These are phyloP conservation scores for Thelephora ganbajun DNA, from an alignment of 768 basidiomycete species.

Conservation along the genomic window DNA sequence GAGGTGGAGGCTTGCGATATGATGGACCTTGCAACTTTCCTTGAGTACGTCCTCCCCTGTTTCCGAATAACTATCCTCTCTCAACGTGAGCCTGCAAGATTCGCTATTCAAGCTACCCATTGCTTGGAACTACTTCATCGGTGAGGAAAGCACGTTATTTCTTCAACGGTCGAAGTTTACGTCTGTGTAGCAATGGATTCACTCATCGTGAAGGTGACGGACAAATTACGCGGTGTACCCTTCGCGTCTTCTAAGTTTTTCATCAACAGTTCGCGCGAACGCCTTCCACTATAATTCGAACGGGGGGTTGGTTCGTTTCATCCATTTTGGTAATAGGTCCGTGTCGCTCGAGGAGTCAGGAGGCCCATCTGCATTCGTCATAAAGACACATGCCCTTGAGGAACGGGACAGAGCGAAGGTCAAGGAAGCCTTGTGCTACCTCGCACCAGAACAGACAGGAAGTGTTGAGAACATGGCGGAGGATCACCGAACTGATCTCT, in stretches of 20 bases:
- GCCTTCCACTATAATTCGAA: slow-evolving; percentile 63
- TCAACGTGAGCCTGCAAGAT: slow-evolving; percentile 25
- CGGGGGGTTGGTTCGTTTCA: slow-evolving; percentile 53
- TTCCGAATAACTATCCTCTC: not conserved
- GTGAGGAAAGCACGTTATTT: slow-evolving; percentile 22
- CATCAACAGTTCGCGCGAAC: slow-evolving; percentile 46
- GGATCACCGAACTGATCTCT: slow-evolving; percentile 63
- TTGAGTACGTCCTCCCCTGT: slow-evolving; percentile 34
- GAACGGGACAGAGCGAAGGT: slow-evolving; percentile 54
- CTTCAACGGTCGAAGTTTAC: not conserved
- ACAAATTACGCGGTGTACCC: not conserved
- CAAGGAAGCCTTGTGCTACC: slow-evolving; percentile 63
- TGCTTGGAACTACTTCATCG: slow-evolving; percentile 53
- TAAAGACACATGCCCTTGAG: slow-evolving; percentile 34
- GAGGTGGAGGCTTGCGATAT: slow-evolving; percentile 50
- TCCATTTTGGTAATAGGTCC: slow-evolving; percentile 65
- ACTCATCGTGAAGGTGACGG: slow-evolving; percentile 53
- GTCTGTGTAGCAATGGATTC: slow-evolving; percentile 30
- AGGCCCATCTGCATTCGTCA: slow-evolving; percentile 55
- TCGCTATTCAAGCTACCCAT: slow-evolving; percentile 62
- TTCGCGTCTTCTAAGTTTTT: not conserved
- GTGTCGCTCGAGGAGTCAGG: slow-evolving; percentile 59
- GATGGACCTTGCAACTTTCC: slow-evolving; percentile 66
- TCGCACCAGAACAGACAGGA: slow-evolving; percentile 67
- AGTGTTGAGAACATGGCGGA: slow-evolving; percentile 58